Base-by-base conservation (phyloP, 1,139 yeast species). In the Debaryomycetaceae sp. region DNA sequence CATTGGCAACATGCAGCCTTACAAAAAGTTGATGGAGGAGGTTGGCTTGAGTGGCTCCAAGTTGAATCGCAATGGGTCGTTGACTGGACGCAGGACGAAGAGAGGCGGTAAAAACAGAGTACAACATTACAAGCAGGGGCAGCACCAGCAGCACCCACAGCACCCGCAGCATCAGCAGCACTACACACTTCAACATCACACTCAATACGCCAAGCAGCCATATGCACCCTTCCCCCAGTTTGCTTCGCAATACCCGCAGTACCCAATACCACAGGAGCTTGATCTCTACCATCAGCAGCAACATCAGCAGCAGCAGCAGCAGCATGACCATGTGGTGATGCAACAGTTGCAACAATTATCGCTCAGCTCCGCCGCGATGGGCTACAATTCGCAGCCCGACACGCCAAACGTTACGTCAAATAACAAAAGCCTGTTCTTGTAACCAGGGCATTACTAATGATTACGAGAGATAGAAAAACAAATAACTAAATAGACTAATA, bases 21-120 rank as follows among this genome's bases (percentile, higher is more conserved):
- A 86, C 56, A 84, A 85, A 51, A 77, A 95, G 43, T 65, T 91
- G 36, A 75, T 89, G 76, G 97, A 91, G 44, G 97, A 91, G 54
- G 93, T 88, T 41, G 97, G 97, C 5, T 64, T 89, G 31, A 54
- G 70, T 5, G 58, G 56, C 38, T 55, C 55, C 29, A 48, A 70
- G 35, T 45, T 64, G 30, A 55, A 53, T 32, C 46, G 68, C 34
- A 44, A 58, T n/a, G 29, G 49, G 3, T 48, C 59, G 1, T 40
- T 45, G 32, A 43, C 36, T 20, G 30, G 35, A 31, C 51, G 48
- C 43, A 45, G 53, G 34, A 44, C 38, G 29, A 48, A 51, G 37
- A 42, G 58, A 30, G 46, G 48, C 25, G 49, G 52, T 27, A 39
- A 50, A 26, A 29, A 28, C 17, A 18, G 30, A 28, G 27, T 29